These are phyloP conservation scores for Acrodontium crateriforme DNA, from an alignment of 2,329 filamentous ascomycete species.

Conservation along the genomic window DNA sequence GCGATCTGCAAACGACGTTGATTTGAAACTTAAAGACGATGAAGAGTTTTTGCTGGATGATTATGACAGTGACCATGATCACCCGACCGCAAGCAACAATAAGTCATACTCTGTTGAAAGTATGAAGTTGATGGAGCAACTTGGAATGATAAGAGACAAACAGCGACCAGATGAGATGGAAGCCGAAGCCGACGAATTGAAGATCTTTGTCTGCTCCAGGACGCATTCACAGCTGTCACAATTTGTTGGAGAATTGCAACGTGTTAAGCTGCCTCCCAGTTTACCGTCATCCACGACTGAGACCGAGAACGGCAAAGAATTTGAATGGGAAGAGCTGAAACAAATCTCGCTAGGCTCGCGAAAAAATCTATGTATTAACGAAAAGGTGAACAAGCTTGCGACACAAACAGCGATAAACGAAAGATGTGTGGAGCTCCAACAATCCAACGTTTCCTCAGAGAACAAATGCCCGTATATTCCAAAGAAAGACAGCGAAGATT, in stretches of 20 bases:
- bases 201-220: constrained; percentile 84
- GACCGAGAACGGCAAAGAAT: constrained; percentile 6
- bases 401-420: constrained; percentile 78
- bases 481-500: constrained; percentile 56
- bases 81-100: constrained; percentile 4
- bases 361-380: constrained; percentile 83
- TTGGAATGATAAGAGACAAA: constrained; percentile 25
- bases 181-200: constrained; percentile 52
- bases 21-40: constrained; percentile 31
- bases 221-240: constrained; percentile 87
- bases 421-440: constrained; percentile 77
- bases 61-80: constrained; percentile 50
- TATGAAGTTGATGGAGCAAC: constrained; percentile 57
- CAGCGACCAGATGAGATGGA: constrained; percentile 28
- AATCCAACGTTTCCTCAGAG: constrained; percentile 46
- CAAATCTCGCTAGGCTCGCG: constrained; percentile 73
- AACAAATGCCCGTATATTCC: constrained; percentile 67
- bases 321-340: constrained; percentile 51
- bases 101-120: constrained; percentile 33
- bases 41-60: constrained; percentile 64
- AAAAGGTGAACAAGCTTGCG: constrained; percentile 57
- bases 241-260: constrained; percentile 68
- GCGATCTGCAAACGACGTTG: constrained; percentile 23
- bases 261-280: constrained; percentile 63
- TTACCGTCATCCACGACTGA: constrained; percentile 25